Evolutionary conservation across 148 eudicot species (phyloP).

Genomic region (Nepenthes mirabilis): DNA sequence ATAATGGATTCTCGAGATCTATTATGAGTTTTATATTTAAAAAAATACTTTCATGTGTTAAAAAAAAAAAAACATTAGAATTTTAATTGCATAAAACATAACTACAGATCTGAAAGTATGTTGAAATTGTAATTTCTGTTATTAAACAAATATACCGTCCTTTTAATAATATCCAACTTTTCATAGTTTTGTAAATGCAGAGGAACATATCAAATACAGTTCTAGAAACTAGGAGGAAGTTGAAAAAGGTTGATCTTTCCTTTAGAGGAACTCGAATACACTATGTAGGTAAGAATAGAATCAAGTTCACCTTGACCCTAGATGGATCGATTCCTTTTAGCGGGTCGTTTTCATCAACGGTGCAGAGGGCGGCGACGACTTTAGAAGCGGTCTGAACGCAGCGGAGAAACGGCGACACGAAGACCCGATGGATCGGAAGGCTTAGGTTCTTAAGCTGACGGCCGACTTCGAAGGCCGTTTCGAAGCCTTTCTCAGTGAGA

Average conservation of each 20-base stretch:
- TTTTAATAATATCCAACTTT: no score
- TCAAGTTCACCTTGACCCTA: constrained; percentile 42
- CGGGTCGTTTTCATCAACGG: constrained; percentile 14
- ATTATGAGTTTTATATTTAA: no score
- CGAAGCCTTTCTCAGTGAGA: constrained; percentile 32
- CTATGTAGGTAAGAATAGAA: neutral
- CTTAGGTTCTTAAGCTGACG: constrained; percentile 28
- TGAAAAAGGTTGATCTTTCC: neutral
- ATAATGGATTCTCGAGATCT: no score
- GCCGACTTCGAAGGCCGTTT: constrained; percentile 47
- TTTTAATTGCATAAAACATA: no score
- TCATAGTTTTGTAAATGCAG: no score
- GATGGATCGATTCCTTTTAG: constrained; percentile 29
- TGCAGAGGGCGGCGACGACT: constrained; percentile 42
- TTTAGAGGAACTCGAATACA: neutral
- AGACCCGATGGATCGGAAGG: constrained; percentile 59
- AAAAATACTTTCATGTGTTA: no score
- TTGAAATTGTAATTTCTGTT: no score
- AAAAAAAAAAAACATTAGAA: no score
- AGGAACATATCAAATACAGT: no score
- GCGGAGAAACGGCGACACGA: constrained; percentile 72
- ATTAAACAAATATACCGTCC: no score
- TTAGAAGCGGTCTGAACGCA: constrained; percentile 76
- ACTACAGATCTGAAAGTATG: no score
- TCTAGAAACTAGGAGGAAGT: no score